A percentile compares a stretch with the other conserved stretches of the same genome.
phyloP scores from a whole-genome alignment of 1,139 yeast genomes.

The Candida dubliniensis region DNA sequence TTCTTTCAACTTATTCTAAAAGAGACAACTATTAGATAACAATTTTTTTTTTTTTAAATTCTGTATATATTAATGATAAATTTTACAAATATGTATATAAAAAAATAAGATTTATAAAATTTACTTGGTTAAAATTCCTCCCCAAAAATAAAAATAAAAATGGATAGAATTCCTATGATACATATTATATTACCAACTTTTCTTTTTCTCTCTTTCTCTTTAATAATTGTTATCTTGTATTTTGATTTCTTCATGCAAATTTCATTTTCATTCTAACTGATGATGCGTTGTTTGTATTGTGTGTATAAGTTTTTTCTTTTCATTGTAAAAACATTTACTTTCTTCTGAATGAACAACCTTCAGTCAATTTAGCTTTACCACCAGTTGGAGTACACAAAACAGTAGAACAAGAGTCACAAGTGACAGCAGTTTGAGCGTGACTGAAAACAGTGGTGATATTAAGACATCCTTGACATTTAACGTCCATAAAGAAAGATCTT shows the following conservation, averaged over 20 bases:
- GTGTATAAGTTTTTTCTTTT: background rate
- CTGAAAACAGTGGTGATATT: conserved; percentile 98
- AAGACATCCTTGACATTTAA: conserved; percentile 98
- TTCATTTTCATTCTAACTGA: background rate
- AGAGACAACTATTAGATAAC: too few relatives aligned
- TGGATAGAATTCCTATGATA: conserved; percentile 6
- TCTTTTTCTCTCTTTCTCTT: background rate
- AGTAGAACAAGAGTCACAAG: conserved; percentile 97
- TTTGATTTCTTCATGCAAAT: background rate
- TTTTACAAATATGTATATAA: background rate
- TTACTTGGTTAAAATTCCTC: conserved; percentile 3
- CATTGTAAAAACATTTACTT: conserved; percentile 53
- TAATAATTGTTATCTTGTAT: background rate
- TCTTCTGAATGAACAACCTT: conserved; percentile 99
- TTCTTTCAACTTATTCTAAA: too few relatives aligned
- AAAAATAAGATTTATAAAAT: conserved; percentile 2
- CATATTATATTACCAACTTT: conserved; percentile 5
- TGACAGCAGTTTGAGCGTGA: conserved; percentile 99
- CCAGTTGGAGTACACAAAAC: conserved; percentile 99
- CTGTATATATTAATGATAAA: background rate
- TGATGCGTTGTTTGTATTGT: background rate
- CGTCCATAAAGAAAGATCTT: conserved; percentile 99
- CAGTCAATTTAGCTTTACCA: conserved; percentile 99
- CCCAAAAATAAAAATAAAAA: background rate
- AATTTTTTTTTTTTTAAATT: background rate